A percentile compares a stretch with the other conserved stretches of the same genome.
phyloP scores from a whole-genome alignment of 495 filamentous ascomycete genomes.

The Trichoderma parareesei region DNA sequence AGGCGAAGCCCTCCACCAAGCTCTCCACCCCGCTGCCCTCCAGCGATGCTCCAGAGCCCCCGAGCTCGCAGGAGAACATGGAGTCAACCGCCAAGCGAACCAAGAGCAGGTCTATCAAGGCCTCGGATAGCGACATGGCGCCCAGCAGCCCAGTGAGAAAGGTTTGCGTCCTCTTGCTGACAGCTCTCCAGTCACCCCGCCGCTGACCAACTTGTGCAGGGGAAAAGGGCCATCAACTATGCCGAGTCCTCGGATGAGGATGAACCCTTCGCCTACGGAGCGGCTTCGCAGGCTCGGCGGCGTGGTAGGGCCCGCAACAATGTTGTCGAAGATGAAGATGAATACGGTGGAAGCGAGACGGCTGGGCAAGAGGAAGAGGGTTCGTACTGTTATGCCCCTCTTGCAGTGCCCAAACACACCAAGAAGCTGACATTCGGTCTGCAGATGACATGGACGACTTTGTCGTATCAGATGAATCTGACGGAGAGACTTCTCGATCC shows the following conservation, averaged over 20 bases:
- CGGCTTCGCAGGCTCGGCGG: conserved; percentile 21
- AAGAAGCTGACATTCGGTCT: conserved; percentile 8
- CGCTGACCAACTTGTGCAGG: conserved; percentile 29
- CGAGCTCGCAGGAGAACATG: conserved; percentile 50
- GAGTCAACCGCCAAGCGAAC: conserved; percentile 6
- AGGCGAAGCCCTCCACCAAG: conserved; percentile 26
- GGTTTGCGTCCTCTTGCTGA: conserved; percentile 27
- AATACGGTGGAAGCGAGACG: conserved; percentile 53
- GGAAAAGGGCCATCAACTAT: conserved; percentile 51
- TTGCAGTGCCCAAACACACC: neutral
- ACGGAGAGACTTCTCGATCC: conserved; percentile 41
- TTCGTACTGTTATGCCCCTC: conserved; percentile 11
- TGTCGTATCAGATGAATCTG: conserved; percentile 80
- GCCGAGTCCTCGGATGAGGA: conserved; percentile 57
- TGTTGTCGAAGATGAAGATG: conserved; percentile 46
- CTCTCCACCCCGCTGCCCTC: conserved; percentile 67
- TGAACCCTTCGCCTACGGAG: conserved; percentile 42
- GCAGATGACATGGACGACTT: conserved; percentile 75
- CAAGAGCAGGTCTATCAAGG: conserved; percentile 16
- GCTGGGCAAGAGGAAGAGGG: conserved; percentile 56
- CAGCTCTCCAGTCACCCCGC: neutral
- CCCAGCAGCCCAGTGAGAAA: conserved; percentile 54
- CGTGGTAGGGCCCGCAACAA: conserved; percentile 26
- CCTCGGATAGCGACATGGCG: neutral
- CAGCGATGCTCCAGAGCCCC: conserved; percentile 56